phyloP scores from a whole-genome alignment of 148 eudicot species.

The Chenopodium formosanum region DNA sequence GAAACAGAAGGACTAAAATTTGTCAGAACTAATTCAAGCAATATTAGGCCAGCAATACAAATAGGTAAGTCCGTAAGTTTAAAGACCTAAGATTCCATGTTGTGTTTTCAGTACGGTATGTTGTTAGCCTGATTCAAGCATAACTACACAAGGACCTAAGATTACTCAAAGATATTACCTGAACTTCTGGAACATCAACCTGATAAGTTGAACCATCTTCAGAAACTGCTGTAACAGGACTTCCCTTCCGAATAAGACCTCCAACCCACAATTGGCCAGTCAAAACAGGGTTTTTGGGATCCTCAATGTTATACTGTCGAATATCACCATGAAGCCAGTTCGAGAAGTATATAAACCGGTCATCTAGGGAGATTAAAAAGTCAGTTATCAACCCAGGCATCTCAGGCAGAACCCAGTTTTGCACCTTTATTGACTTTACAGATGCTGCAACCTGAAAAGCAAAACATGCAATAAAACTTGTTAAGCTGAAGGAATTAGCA shows the following conservation, averaged over 20 bases:
- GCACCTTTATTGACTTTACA: conserved; percentile 80
- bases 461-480: not conserved
- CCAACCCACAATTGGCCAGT: conserved; percentile 90
- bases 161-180: conserved; percentile 44
- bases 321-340: conserved; percentile 99
- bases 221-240: conserved; percentile 65
- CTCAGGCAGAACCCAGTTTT: conserved; percentile 94
- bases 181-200: conserved; percentile 72
- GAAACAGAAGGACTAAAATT: no score
- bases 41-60: no score
- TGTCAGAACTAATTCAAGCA: not conserved
- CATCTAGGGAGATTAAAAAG: conserved; percentile 88
- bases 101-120: not conserved
- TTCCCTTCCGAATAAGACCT: conserved; percentile 72
- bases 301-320: conserved; percentile 93
- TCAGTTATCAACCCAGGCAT: conserved; percentile 98
- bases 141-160: not conserved
- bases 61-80: no score
- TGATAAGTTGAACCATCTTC: conserved; percentile 89
- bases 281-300: conserved; percentile 72
- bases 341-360: conserved; percentile 75
- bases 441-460: conserved; percentile 54
- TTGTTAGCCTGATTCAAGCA: not conserved
- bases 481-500: not conserved
- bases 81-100: not conserved